Evolutionary conservation across 805 yeast genomes (phyloP), one percentile per base, ranked within the genome.

Genomic region (Suhomyces pyralidae): DNA sequence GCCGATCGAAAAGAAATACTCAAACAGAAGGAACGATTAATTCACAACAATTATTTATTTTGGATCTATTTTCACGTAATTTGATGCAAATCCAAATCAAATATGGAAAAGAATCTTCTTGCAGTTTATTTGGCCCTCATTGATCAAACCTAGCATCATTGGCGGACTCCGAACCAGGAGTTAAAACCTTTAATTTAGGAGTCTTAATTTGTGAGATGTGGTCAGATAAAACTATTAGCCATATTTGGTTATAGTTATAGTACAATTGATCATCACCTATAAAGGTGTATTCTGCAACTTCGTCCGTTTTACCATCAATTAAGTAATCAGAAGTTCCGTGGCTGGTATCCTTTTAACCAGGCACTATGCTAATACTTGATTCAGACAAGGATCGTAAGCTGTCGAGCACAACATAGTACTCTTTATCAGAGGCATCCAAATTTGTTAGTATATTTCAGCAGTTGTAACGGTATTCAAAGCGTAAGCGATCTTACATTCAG

Each of bases 51-150:
- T 8, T 26, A 26, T 26, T 8, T 9, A 8, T 26, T 25, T 25
- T 25, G 26, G 9, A 2, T 25, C 9, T 5, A 5, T 5, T 5
- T 8, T 25, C 7, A 25, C 26, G 26, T 25, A 25, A 2, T 26
- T 26, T 4, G 30, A 26, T 26, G 9, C 9, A 5, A 34, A 8
- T 34, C 3, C 40, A 36, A 36, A 36, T 17, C 6, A 36, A 17
- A 36, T 36, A 6, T 38, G 24, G 55, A 76, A 70, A 9, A 79
- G 79, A 51, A 79, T 56, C 61, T 80, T 80, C 55, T 71, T 74
- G 45, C 69, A 79, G 51, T 73, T 66, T 8, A 77, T 78, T 55
- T 76, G 71, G 50, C 25, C 25, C 25, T 22, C 25, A 22, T 22
- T 68, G 47, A 76, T 60, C 54, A 77, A 58, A 57, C 14, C 77